phyloP scores from a whole-genome alignment of 2,329 filamentous ascomycete genomes.

The Lecanicillium sp. region DNA sequence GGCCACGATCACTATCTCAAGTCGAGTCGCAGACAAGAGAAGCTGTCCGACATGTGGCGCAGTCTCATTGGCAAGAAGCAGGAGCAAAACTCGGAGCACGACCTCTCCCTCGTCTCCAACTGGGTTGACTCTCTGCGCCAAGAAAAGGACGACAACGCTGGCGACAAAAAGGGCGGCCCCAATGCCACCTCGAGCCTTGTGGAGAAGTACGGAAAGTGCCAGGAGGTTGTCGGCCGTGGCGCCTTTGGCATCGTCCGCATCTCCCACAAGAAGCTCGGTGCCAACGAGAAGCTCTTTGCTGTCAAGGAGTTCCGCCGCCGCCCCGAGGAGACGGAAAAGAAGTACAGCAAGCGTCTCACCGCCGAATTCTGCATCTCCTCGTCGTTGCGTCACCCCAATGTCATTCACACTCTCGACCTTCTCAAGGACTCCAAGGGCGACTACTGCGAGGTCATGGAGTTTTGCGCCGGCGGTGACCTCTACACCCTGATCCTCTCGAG shows the following conservation, averaged over 20 bases:
- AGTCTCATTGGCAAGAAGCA: slow-evolving; percentile 80
- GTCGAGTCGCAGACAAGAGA: slow-evolving; percentile 87
- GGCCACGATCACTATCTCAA: slow-evolving; percentile 84
- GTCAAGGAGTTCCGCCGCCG: slow-evolving; percentile 97
- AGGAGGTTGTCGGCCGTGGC: slow-evolving; percentile 91
- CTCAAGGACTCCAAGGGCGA: slow-evolving; percentile 94
- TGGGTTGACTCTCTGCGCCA: slow-evolving; percentile 93
- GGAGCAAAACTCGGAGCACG: slow-evolving; percentile 64
- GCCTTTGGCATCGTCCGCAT: slow-evolving; percentile 97
- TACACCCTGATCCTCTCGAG: slow-evolving; percentile 89
- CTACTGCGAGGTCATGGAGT: slow-evolving; percentile 99
- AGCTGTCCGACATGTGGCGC: slow-evolving; percentile 85
- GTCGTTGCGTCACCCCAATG: slow-evolving; percentile 90
- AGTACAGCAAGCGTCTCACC: slow-evolving; percentile 94
- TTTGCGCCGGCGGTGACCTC: slow-evolving; percentile 90
- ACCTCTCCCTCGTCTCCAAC: slow-evolving; percentile 85
- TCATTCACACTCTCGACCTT: slow-evolving; percentile 94
- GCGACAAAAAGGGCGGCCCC: slow-evolving; percentile 69
- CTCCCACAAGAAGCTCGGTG: slow-evolving; percentile 88
- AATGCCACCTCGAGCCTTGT: slow-evolving; percentile 68
- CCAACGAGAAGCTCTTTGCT: slow-evolving; percentile 85
- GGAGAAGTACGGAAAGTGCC: slow-evolving; percentile 97
- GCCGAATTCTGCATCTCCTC: slow-evolving; percentile 99
- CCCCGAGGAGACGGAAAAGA: slow-evolving; percentile 90
- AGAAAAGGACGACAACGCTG: slow-evolving; percentile 80